These are phyloP conservation scores for Mycena rebaudengoi DNA, from an alignment of 768 basidiomycete species.

Conservation along the genomic window DNA sequence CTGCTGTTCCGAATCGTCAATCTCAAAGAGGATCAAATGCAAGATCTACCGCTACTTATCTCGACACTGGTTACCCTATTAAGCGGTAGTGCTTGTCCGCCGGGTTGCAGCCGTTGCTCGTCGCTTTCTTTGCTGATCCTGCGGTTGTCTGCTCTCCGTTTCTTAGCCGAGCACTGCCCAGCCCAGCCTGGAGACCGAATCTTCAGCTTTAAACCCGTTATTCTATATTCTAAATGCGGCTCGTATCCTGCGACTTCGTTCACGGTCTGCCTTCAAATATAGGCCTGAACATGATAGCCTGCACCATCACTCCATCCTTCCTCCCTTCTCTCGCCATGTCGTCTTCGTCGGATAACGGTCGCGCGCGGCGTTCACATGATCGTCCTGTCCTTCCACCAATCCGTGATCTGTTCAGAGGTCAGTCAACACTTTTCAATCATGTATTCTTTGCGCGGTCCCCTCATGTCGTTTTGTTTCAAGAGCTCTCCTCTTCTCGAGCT, in stretches of 20 bases:
- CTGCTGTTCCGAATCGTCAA: too few relatives aligned
- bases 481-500: slow-evolving; percentile 52
- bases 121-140: slow-evolving; percentile 25
- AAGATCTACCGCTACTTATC: too few relatives aligned
- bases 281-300: slow-evolving; percentile 12
- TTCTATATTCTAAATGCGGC: slow-evolving; percentile 12
- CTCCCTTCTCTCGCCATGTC: slow-evolving; percentile 25
- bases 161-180: slow-evolving; percentile 20
- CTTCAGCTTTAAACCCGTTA: slow-evolving; percentile 17
- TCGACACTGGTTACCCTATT: not conserved
- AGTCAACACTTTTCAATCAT: slow-evolving; percentile 23
- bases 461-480: slow-evolving; percentile 38
- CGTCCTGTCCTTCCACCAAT: slow-evolving; percentile 78
- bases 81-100: slow-evolving; percentile 17
- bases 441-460: not conserved
- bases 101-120: slow-evolving; percentile 15
- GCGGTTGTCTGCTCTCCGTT: slow-evolving; percentile 16
- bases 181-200: slow-evolving; percentile 16
- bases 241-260: slow-evolving; percentile 9
- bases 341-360: slow-evolving; percentile 25
- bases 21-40: too few relatives aligned
- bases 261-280: slow-evolving; percentile 17
- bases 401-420: slow-evolving; percentile 73
- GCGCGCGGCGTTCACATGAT: slow-evolving; percentile 36
- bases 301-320: slow-evolving; percentile 16